Base-by-base conservation (phyloP, 2,329 filamentous ascomycete genomes). In the Zopfia rhizophila region DNA sequence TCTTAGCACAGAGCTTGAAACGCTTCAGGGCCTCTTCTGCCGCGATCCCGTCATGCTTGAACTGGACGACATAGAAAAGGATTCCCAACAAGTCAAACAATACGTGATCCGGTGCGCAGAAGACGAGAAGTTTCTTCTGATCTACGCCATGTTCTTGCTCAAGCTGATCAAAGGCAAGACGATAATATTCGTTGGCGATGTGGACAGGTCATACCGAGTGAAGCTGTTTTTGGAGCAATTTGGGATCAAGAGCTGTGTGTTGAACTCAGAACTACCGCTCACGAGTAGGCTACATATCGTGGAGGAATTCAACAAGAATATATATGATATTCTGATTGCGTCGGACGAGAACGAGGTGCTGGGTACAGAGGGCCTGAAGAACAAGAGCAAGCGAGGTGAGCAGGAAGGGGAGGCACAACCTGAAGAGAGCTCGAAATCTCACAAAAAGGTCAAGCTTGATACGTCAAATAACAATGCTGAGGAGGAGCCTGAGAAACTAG, bases 171-270 rank as follows among this genome's bases (percentile, higher is more conserved):
- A 93, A 70, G 94, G 94, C 54, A 97, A 97, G 72, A 89, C 88
- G 47, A 88, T 91, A 38, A 82, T 91, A 33, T 91, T 91, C 57
- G 91, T 96, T 5, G 87, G 85, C 19, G 91, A 96, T 58, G 88
- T 96, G 41, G 92, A 97, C 72, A 77, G 87, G 55, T 96, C 89
- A 61, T 99, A 99, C 73, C 84, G 94, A 24, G 76, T 99, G 17
- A 97, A 97, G 74, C 81, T 99, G 6, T 99, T 94, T 68, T 83
- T 99, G 39, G 94, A 99, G 72, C 94, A 99, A 68, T 99, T 99
- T 65, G 92, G 91, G 33, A 93, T 97, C 66, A 88, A 91, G 68
- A 93, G 90, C 63, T 96, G 90, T 72, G 90, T 97, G 19, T 77
- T 99, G 28, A 99, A 99, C 75, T 94, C 91, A 1, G 93, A 99